phyloP scores from a whole-genome alignment of 495 filamentous ascomycete genomes.

The Filosporella fistucella region DNA sequence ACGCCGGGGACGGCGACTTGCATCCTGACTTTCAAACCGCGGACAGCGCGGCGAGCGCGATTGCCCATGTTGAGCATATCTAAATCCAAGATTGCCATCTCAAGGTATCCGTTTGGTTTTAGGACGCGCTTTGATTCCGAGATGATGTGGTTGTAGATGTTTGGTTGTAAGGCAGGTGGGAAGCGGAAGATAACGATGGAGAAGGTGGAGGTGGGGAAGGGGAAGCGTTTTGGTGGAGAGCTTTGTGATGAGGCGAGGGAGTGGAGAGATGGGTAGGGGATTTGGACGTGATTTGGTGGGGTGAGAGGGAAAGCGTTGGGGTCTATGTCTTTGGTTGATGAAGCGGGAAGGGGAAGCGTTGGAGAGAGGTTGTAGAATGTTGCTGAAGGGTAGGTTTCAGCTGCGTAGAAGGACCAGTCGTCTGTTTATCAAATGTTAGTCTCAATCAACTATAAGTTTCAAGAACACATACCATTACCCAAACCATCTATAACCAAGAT shows the following conservation, averaged over 20 bases:
- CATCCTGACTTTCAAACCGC: conserved; percentile 64
- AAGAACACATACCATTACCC: conserved; percentile 40
- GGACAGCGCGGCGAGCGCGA: conserved; percentile 68
- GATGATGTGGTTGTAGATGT: conserved; percentile 72
- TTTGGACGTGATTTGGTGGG: conserved; percentile 80
- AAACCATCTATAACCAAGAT: conserved; percentile 92
- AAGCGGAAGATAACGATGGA: conserved; percentile 85
- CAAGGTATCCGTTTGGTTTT: conserved; percentile 83
- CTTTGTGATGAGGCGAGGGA: too few relatives aligned
- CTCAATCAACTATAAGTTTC: neutral
- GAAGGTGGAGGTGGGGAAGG: conserved; percentile 85
- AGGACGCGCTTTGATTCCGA: conserved; percentile 89
- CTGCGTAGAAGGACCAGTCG: conserved; percentile 98
- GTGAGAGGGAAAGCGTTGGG: conserved; percentile 46
- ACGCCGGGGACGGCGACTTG: conserved; percentile 42
- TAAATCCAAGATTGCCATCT: conserved; percentile 78
- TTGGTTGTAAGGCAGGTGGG: conserved; percentile 67
- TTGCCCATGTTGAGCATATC: conserved; percentile 86
- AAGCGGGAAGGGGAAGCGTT: conserved; percentile 36
- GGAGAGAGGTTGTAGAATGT: conserved; percentile 81
- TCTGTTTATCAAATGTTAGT: conserved; percentile 44
- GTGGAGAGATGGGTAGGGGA: conserved; percentile 66
- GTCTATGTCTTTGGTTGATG: conserved; percentile 28
- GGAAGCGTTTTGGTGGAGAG: conserved; percentile 68
- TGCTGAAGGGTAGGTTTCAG: conserved; percentile 81